These are phyloP conservation scores for Yamadazyma blattariae DNA, from an alignment of 1,139 yeast genomes.

Conservation along the genomic window DNA sequence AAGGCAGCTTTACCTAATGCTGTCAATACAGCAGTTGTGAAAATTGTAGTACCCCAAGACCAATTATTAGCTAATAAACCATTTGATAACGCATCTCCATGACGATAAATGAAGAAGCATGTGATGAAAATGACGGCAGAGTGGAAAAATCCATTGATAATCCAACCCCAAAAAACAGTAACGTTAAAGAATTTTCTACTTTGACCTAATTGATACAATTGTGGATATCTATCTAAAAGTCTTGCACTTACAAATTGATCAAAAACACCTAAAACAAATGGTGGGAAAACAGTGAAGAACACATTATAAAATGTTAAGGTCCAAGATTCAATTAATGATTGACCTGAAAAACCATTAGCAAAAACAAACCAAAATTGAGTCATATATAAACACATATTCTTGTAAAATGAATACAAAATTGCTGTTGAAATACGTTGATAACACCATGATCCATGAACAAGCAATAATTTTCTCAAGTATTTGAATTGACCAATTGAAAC, in stretches of 20 bases:
- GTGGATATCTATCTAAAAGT: conserved; percentile 87
- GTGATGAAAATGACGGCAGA: conserved; percentile 82
- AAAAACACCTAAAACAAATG: conserved; percentile 92
- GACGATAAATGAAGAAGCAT: conserved; percentile 62
- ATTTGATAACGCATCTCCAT: conserved; percentile 61
- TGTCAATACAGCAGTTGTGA: conserved; percentile 83
- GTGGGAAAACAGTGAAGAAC: conserved; percentile 93
- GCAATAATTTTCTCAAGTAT: conserved; percentile 71
- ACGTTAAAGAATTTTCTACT: conserved; percentile 85
- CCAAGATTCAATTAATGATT: conserved; percentile 97
- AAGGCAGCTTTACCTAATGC: conserved; percentile 95
- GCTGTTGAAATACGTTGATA: conserved; percentile 93
- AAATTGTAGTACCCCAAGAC: conserved; percentile 93
- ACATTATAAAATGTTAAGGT: conserved; percentile 94
- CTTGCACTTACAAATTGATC: conserved; percentile 95
- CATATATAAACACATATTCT: conserved; percentile 92
- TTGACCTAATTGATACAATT: conserved; percentile 87
- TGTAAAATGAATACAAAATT: conserved; percentile 90
- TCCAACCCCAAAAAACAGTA: conserved; percentile 96
- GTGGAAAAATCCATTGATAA: conserved; percentile 90
- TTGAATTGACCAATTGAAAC: conserved; percentile 95
- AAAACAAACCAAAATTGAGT: conserved; percentile 98
- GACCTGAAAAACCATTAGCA: conserved; percentile 90
- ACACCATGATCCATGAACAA: conserved; percentile 98
- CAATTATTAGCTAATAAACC: conserved; percentile 88